A percentile compares a stretch with the other conserved stretches of the same genome.
phyloP scores from a whole-genome alignment of 2,329 filamentous ascomycete genomes.

The Xylariaceae sp. region DNA sequence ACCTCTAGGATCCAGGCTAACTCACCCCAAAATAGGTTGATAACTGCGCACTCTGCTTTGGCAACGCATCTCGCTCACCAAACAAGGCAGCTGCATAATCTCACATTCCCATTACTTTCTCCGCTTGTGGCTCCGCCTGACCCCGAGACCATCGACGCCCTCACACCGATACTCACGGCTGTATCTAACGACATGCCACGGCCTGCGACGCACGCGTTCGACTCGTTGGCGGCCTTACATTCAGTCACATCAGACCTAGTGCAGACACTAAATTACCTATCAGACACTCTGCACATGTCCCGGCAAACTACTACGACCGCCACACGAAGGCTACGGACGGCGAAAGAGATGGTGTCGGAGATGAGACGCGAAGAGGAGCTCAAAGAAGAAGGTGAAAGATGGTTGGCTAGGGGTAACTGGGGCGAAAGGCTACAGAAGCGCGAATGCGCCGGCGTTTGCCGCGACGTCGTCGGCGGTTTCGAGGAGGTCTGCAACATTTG shows the following conservation, averaged over 20 bases:
- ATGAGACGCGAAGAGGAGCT: slow-evolving; percentile 78
- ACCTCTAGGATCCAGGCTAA: slow-evolving; percentile 9
- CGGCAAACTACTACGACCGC: slow-evolving; percentile 82
- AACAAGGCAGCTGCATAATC: slow-evolving; percentile 68
- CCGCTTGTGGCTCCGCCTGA: slow-evolving; percentile 62
- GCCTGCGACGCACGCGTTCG: slow-evolving; percentile 57
- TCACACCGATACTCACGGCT: slow-evolving; percentile 63
- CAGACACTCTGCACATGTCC: slow-evolving; percentile 91
- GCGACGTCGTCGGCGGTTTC: slow-evolving; percentile 86
- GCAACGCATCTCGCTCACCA: slow-evolving; percentile 72
- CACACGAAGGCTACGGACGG: slow-evolving; percentile 71
- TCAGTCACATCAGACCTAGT: slow-evolving; percentile 68
- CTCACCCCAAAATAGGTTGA: slow-evolving; percentile 50
- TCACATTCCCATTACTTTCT: slow-evolving; percentile 67
- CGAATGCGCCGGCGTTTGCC: slow-evolving; percentile 79
- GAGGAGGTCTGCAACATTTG: slow-evolving; percentile 84
- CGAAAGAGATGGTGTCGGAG: slow-evolving; percentile 80
- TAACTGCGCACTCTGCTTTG: slow-evolving; percentile 70
- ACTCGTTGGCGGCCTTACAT: slow-evolving; percentile 65
- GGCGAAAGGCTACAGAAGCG: slow-evolving; percentile 68
- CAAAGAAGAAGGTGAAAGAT: slow-evolving; percentile 75
- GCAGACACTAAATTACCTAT: slow-evolving; percentile 77
- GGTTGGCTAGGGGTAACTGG: slow-evolving; percentile 81
- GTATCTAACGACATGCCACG: slow-evolving; percentile 65
- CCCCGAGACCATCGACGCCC: slow-evolving; percentile 60